Evolutionary conservation across 345 rosid species (phyloP), one percentile per base, ranked within the genome.

Genomic region (Melaleuca quinquenervia): DNA sequence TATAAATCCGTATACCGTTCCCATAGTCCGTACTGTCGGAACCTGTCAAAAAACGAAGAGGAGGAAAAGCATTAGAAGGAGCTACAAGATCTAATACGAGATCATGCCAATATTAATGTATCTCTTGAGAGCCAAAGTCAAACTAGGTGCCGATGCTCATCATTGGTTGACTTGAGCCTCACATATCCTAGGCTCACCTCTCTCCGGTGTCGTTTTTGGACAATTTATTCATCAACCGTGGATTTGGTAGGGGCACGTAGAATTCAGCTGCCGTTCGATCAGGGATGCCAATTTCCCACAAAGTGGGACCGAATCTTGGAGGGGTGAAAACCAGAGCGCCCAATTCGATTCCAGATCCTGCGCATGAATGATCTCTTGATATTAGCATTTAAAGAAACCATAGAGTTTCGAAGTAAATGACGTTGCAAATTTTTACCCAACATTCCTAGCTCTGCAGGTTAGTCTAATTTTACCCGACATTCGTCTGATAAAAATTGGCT

Each of bases 281-380:
- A 27, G 93, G 89, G 50, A 87, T 48, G 75, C 91, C 93, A 5
- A 92, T 92, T 90, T 92, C 91, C 93, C 93, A 90, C 24, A 89
- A 52, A 6, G 93, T 90, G 26, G 91, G 91, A 10, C 93, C 93
- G 51, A 75, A 86, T 56, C 93, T 87, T 45, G 92, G 93, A 32
- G 93, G 92, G 45, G 29, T 83, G 76, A 82, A 92, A 44, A 87
- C 86, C 22, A 90, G 83, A 4, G 49, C 84, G 1, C 89, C 85
- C 84, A 92, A 29, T 14, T 87, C 36, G 26, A 80, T 70, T 58
- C 82, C 56, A 16, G 54, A 10, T 51, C 93, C 93, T 89, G 83
- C 84, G 83, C 52, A 32, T 32, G 49, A 18, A 49, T 50, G 36
- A 49, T n/a, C n/a, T 49, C 36, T 18, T 10, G 48, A 32, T 48